phyloP scores from a whole-genome alignment of 495 filamentous ascomycete genomes.

The Trichoderma virens region DNA sequence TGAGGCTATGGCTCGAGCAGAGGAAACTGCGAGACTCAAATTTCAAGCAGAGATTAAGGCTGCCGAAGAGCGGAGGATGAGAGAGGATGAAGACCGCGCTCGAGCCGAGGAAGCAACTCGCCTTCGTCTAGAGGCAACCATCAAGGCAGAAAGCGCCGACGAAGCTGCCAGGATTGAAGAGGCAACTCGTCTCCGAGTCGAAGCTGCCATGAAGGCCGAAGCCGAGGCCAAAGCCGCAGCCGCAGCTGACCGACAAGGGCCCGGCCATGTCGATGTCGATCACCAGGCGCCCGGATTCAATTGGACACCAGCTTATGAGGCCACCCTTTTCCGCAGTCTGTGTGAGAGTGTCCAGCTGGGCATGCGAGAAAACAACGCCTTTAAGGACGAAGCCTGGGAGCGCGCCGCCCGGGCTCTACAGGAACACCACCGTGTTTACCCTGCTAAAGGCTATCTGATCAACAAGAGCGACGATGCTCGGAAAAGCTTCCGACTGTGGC shows the following conservation, averaged over 20 bases:
- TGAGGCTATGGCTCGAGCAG: constrained; percentile 28
- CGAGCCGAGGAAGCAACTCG: constrained; percentile 18
- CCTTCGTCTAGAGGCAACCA: constrained; percentile 20
- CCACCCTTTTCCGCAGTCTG: constrained; percentile 43
- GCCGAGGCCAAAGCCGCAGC: constrained; percentile 33
- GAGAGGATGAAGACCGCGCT: constrained; percentile 26
- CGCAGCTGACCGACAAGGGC: constrained; percentile 17
- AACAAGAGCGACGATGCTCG: constrained; percentile 48
- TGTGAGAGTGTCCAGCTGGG: constrained; percentile 42
- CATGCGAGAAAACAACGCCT: constrained; percentile 41
- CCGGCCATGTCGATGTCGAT: constrained; percentile 17
- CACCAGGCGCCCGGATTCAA: constrained; percentile 44
- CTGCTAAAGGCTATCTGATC: constrained; percentile 43
- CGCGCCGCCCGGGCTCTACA: constrained; percentile 37
- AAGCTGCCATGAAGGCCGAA: constrained; percentile 33
- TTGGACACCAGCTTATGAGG: constrained; percentile 40
- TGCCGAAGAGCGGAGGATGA: constrained; percentile 26
- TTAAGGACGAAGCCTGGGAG: constrained; percentile 46
- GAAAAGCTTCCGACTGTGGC: constrained; percentile 47
- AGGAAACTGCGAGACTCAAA: constrained; percentile 29
- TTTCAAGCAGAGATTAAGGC: constrained; percentile 22
- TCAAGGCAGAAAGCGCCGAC: constrained; percentile 17
- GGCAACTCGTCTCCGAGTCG: constrained; percentile 25
- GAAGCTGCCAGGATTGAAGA: constrained; percentile 19
- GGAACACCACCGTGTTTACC: constrained; percentile 38